Evolutionary conservation across 2,329 filamentous ascomycete genomes (phyloP), one percentile per base, ranked within the genome.

Genomic region (Fusarium tuaranense): DNA sequence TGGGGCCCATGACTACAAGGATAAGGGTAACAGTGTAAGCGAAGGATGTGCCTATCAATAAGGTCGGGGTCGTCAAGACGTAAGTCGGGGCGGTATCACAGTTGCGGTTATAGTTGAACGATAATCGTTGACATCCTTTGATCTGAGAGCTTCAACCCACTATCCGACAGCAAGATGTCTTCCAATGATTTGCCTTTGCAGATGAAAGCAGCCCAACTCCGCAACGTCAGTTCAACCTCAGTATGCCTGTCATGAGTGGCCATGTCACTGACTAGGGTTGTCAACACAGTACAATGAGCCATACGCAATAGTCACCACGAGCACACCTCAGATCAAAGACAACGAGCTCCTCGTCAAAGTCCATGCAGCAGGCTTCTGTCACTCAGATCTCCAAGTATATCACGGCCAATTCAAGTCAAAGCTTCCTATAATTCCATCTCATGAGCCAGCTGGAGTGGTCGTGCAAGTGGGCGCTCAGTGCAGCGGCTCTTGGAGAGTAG

Each of bases 331-430:
- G 7, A 76, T 81, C 34, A 71, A 66, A 27, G 75, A 77, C 12
- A 53, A 75, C 57, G 79, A 82, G 25, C 75, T 83, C 5, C 78
- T 83, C 20, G 67, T 84, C 65, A 74, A 75, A 32, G 71, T 83
- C 51, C 71, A 80, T 34, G 82, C 82, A 4, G 82, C 82, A 8
- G 80, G 82, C 1, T 83, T 83, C 72, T 83, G 82, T 64, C 82
- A 83, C 59, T 83, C 82, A 3, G 82, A 83, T 53, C 70, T 81
- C 10, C 82, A 83, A 63, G 82, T 82, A 10, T 66, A 81, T 2
- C 78, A 81, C 10, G 82, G 82, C 12, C 77, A 82, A 22, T 83
- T 81, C 67, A 63, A 65, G 3, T 78, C 79, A 3, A 73, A 71
- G 6, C 62, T 81, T 7, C 78, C 78, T 14, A 70, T 83, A 32